These are phyloP conservation scores for Plectosphaerella sp. DNA, from an alignment of 2,329 filamentous ascomycete species.

Conservation along the genomic window DNA sequence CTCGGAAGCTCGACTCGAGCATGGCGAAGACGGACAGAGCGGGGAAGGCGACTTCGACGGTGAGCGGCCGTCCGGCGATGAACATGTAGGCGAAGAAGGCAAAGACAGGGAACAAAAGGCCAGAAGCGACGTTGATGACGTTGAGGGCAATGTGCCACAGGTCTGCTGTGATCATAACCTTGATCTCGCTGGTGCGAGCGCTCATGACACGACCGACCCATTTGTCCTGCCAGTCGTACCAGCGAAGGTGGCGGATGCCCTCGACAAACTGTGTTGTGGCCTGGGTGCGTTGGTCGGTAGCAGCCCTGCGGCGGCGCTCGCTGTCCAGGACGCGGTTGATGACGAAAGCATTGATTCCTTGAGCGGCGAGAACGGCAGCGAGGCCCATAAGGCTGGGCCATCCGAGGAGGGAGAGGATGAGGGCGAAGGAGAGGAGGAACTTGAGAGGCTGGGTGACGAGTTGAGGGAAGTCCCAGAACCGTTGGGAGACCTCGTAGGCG, in stretches of 20 bases:
- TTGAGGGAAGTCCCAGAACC: constrained; percentile 84
- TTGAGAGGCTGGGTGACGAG: constrained; percentile 73
- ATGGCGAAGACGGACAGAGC: constrained; percentile 76
- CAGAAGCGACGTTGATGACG: constrained; percentile 67
- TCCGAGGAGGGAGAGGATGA: constrained; percentile 76
- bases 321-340: constrained; percentile 62
- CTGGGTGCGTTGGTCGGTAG: constrained; percentile 75
- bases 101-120: constrained; percentile 72
- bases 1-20: constrained; percentile 68
- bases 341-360: constrained; percentile 64
- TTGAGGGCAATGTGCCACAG: constrained; percentile 59
- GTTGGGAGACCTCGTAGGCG: constrained; percentile 75
- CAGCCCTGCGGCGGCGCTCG: constrained; percentile 65
- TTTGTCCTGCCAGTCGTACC: constrained; percentile 77
- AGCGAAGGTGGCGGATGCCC: constrained; percentile 73
- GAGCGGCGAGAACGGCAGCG: constrained; percentile 62
- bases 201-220: constrained; percentile 69
- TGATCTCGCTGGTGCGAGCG: constrained; percentile 63
- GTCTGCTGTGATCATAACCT: constrained; percentile 58
- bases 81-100: constrained; percentile 80
- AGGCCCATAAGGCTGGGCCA: constrained; percentile 75
- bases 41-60: constrained; percentile 81
- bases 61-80: constrained; percentile 61
- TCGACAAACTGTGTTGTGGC: constrained; percentile 83
- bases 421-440: constrained; percentile 65